Base-by-base conservation (phyloP, 306 rosid genomes). In the Gleditsia sinensis region DNA sequence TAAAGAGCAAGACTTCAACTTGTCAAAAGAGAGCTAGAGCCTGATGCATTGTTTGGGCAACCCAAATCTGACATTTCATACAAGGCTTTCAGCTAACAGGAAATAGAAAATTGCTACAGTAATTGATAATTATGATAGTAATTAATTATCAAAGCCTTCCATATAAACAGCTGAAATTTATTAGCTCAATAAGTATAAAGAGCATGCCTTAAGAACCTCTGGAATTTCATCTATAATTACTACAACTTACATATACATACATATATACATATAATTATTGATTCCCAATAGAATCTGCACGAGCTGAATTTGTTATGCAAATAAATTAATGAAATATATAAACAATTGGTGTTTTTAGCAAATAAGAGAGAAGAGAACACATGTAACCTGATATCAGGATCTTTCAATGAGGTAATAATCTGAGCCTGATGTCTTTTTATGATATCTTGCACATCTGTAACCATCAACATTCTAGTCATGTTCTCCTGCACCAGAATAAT, bases 351-450 rank as follows among this genome's bases (percentile, higher is more conserved):
- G 64, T 82, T 59, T 60, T 68, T 59, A 77, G 76, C 34, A 72
- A 50, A 81, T 53, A 85, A 51, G 76, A 53, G 24, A 20, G 45
- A 78, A 53, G 24, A 20, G 45, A 78, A 37, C 51, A 71, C 69
- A 42, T 25, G 67, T 78, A 75, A 95, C 99, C 99, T 95, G 89
- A 95, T 92, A 78, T 95, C 99, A 19, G 99, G 99, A 88, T 95
- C 99, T 86, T 95, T 95, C 83, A 92, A 81, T 23, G 99, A 95
- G 74, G 98, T 95, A 80, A 95, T 95, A 74, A 95, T 95, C 85
- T 95, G 99, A 79, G 99, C 98, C 76, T 95, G 99, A 82, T 95
- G 99, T 76, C 92, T 87, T 87, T 95, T 95, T 75, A 92, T 95
- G 72, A 92, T 90, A 86, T 95, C 99, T 92, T 95, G 99, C 83